A percentile compares a stretch with the other conserved stretches of the same genome.
Conservation (phyloP, 495 filamentous ascomycete genomes). For the Aspergillus conjunctus region DNA sequence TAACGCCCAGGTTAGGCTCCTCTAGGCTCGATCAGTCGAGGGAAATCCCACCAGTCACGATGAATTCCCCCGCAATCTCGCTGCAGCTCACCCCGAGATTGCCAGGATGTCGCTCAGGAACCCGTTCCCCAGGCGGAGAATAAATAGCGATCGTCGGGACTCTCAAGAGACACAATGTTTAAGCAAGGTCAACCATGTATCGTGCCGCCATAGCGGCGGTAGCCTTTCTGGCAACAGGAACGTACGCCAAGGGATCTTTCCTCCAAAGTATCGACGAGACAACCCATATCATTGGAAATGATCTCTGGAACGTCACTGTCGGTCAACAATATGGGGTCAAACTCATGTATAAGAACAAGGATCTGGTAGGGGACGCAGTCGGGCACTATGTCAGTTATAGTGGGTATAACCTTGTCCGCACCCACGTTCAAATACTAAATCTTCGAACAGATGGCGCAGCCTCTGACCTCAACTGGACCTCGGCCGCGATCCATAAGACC, state of each 20-base stretch:
- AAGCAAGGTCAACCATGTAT: background rate
- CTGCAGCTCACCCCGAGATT: background rate
- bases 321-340: slow-evolving; percentile 33
- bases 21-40: background rate
- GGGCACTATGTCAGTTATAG: slow-evolving; percentile 47
- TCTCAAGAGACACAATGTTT: background rate
- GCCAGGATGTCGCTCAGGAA: background rate
- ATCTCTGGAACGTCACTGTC: slow-evolving; percentile 39
- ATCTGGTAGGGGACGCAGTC: slow-evolving; percentile 40
- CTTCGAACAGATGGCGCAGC: slow-evolving; percentile 28
- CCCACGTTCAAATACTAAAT: background rate
- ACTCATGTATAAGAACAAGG: slow-evolving; percentile 38
- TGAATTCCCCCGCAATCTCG: slow-evolving; percentile 1
- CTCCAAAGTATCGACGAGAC: slow-evolving; percentile 10
- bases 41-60: background rate
- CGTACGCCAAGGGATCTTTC: slow-evolving; percentile 7
- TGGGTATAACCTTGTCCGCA: background rate
- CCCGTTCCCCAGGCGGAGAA: background rate
- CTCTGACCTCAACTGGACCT: slow-evolving; percentile 39
- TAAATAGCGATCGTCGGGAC: background rate
- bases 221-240: background rate
- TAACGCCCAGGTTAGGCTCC: background rate
- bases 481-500: slow-evolving; percentile 31
- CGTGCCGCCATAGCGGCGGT: background rate
- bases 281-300: slow-evolving; percentile 33